Evolutionary conservation across 2,329 filamentous ascomycete species (phyloP), one percentile per base, ranked within the genome.

Genomic region (Aspergillus pseudotamarii): DNA sequence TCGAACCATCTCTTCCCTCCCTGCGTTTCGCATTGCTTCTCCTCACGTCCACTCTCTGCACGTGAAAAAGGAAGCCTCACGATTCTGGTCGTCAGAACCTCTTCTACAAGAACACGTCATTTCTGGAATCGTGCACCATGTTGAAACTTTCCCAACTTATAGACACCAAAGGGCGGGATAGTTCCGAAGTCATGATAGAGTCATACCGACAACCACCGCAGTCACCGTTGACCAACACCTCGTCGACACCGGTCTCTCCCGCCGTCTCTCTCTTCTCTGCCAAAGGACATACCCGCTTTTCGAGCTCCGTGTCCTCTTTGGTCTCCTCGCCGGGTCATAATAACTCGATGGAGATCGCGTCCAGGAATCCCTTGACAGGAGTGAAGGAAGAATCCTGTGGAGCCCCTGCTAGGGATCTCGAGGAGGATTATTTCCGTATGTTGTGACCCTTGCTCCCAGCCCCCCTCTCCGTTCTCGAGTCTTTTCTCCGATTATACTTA

Each of bases 321-420:
- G 81, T 84, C 66, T 89, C 83, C 60, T 89, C 84, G 64, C 89
- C 84, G 63, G 84, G 80, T 57, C 83, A 81, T 63, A 79, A 79
- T 45, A 80, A 78, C 60, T 80, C 78, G 34, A 79, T 80, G 65
- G 86, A 88, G 67, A 75, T 77, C 58, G 75, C 77, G 32, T 83
- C 84, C 71, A 92, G 92, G 78, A 85, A 87, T 64, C 85, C 84
- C 58, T 83, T 97, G 65, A 91, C 92, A 19, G 91, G 95, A 71
- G 91, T 97, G 23, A 87, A 93, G 72, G 94, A 97, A 76, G 93
- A 96, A 72, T 89, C 91, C 2, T 79, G 88, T 48, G 91, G 94
- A 75, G 86, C 85, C 59, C 91, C 84, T 63, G 82, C 83, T 63
- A 77, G 82, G 54, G 75, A 83, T 55, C 76, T 84, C 32, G 82